Base-by-base conservation (phyloP, 805 yeast species). In the Phaffomyces antillensis region DNA sequence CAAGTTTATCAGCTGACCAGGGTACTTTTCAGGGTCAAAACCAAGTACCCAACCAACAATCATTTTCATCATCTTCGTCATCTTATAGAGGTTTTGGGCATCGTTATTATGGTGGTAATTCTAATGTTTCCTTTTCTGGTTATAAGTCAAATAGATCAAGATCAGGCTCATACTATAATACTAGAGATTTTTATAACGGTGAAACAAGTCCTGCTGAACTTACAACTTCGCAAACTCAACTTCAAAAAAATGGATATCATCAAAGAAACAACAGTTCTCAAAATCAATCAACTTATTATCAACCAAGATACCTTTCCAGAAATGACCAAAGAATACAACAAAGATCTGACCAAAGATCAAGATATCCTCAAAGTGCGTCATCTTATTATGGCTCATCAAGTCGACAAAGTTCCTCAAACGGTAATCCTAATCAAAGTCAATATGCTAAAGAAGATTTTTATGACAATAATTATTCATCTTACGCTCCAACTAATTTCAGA, bases 361-460 rank as follows among this genome's bases (percentile, higher is more conserved):
- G 47, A 20, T 44, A 37, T 41, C 23, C 10, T 5, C 23, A 17
- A 9, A 30, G 20, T 20, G n/a, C 39, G 3, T 40, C 41, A 12
- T 31, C 44, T 3, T 44, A 44, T 23, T 41, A 40, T 26, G 47
- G 47, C 16, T 3, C 37, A 11, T 41, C 42, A n/a, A 44, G 47
- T 37, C 47, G 47, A 37, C 47, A 44, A 13, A 41, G 28, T 30
- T 44, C 47, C 11, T 24, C 33, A 37, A 40, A 24, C 13, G 32
- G 13, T 17, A 34, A 17, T 17, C 8, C 13, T 34, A 34, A 34
- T 34, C 13, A 18, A 16, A 18, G 18, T 24, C 30, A 28, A 13
- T 16, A 10, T 18, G 18, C 37, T 7, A 41, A 44, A 25, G 47
- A 44, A 15, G 47, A 44, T 18, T 41, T 41, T 17, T 44, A 44